These are phyloP conservation scores for Serendipita sp. DNA, from an alignment of 768 basidiomycete genomes.

Conservation along the genomic window DNA sequence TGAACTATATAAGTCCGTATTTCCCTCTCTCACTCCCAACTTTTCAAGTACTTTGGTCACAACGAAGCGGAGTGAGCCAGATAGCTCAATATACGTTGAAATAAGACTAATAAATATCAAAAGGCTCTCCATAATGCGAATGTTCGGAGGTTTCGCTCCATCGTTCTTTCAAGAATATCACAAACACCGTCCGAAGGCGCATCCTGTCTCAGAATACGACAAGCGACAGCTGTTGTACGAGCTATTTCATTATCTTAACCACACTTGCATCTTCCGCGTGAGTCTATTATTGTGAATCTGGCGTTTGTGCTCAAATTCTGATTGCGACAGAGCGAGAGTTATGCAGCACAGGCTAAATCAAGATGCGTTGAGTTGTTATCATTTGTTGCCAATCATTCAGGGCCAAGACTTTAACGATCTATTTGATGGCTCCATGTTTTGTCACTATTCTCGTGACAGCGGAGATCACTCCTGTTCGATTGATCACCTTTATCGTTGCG, in stretches of 20 bases:
- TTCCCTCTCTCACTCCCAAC: neutral
- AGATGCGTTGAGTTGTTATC: neutral
- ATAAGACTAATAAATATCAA: neutral
- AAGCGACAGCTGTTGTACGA: slow-evolving; percentile 55
- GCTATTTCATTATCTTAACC: slow-evolving; percentile 69
- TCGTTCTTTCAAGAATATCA: slow-evolving; percentile 54
- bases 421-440: neutral
- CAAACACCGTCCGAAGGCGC: slow-evolving; percentile 39
- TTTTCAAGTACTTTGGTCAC: slow-evolving; percentile 43
- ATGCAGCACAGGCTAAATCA: neutral
- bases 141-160: slow-evolving; percentile 58
- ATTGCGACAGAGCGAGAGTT: neutral
- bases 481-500: too few relatives aligned
- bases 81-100: neutral
- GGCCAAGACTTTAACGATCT: neutral
- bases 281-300: slow-evolving; percentile 16
- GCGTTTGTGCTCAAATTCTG: neutral
- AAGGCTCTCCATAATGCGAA: slow-evolving; percentile 60
- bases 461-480: neutral
- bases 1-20: too few relatives aligned
- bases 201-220: slow-evolving; percentile 47
- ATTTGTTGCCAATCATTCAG: neutral
- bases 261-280: slow-evolving; percentile 64
- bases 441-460: neutral
- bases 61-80: slow-evolving; percentile 59